A percentile compares a stretch with the other conserved stretches of the same genome.
Evolutionary conservation across 2,329 filamentous ascomycete genomes (phyloP).

Genomic region (Fusarium nurragi): DNA sequence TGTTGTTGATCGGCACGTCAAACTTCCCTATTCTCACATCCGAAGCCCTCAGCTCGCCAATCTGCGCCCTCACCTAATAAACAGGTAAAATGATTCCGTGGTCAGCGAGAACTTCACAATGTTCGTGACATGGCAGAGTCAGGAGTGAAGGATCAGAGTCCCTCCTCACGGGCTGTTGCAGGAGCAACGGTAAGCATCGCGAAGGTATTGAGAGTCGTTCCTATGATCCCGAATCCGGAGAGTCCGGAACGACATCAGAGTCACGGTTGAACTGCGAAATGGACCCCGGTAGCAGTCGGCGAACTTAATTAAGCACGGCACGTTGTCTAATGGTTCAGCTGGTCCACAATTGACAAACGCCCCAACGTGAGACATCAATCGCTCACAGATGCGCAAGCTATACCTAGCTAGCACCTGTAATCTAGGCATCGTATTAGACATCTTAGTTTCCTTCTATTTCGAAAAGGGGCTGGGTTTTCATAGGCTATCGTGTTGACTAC

Average conservation of each 20-base stretch:
- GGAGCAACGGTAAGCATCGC: background rate
- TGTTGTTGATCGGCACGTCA: conserved; percentile 11
- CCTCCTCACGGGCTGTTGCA: background rate
- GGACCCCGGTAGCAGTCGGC: background rate
- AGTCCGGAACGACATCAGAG: background rate
- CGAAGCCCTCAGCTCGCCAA: conserved; percentile 31
- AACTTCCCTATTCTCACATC: conserved; percentile 1
- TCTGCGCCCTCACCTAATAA: conserved; percentile 9
- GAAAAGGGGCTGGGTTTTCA: background rate
- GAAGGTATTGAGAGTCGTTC: background rate
- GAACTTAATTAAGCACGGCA: background rate
- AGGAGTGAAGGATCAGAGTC: background rate
- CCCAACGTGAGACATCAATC: background rate
- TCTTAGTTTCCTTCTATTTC: too few relatives aligned
- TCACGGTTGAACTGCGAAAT: background rate
- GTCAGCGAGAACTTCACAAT: background rate
- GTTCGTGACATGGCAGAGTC: background rate
- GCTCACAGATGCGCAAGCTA: background rate
- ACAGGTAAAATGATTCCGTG: conserved; percentile 3
- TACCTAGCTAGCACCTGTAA: background rate
- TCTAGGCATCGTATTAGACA: too few relatives aligned
- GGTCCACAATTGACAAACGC: background rate
- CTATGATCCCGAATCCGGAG: background rate
- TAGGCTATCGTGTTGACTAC: background rate
- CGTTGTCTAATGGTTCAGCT: background rate